These are phyloP conservation scores for Coemansia sp. DNA, from an alignment of 192 early-diverging fungal genomes.

Conservation along the genomic window DNA sequence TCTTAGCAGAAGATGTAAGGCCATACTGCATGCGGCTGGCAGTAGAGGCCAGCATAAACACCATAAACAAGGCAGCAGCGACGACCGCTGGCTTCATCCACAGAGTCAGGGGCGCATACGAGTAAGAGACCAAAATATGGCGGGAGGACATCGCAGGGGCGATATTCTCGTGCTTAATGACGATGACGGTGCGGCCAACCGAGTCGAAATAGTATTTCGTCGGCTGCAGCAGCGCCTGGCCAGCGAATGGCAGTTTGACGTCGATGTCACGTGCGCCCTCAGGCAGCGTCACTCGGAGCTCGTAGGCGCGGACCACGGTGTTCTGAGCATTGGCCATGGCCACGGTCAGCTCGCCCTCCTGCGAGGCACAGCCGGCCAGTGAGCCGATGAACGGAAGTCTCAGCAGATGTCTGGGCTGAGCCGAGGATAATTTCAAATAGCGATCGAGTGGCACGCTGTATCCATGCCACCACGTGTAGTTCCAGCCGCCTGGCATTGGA, in stretches of 20 bases:
- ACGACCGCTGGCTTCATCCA: constrained; percentile 68
- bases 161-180: constrained; percentile 70
- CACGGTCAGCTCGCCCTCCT: constrained; percentile 66
- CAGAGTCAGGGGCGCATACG: constrained; percentile 44
- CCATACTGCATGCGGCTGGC: constrained; percentile 62
- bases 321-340: constrained; percentile 71
- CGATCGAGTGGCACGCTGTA: constrained; percentile 76
- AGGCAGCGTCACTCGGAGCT: constrained; percentile 81
- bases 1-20: constrained; percentile 21
- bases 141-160: constrained; percentile 66
- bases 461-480: constrained; percentile 93
- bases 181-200: constrained; percentile 81
- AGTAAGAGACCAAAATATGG: constrained; percentile 63
- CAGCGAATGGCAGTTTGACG: constrained; percentile 63
- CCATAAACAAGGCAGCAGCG: constrained; percentile 51
- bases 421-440: constrained; percentile 63
- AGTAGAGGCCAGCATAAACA: constrained; percentile 63
- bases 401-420: constrained; percentile 60
- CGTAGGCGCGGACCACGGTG: constrained; percentile 65
- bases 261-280: constrained; percentile 85
- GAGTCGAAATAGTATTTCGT: constrained; percentile 89
- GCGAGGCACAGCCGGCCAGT: constrained; percentile 65
- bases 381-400: constrained; percentile 71
- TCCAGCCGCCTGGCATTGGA: constrained; percentile 97
- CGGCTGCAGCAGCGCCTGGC: constrained; percentile 59